phyloP scores from a whole-genome alignment of 495 filamentous ascomycete genomes.

The Penicillium manginii region DNA sequence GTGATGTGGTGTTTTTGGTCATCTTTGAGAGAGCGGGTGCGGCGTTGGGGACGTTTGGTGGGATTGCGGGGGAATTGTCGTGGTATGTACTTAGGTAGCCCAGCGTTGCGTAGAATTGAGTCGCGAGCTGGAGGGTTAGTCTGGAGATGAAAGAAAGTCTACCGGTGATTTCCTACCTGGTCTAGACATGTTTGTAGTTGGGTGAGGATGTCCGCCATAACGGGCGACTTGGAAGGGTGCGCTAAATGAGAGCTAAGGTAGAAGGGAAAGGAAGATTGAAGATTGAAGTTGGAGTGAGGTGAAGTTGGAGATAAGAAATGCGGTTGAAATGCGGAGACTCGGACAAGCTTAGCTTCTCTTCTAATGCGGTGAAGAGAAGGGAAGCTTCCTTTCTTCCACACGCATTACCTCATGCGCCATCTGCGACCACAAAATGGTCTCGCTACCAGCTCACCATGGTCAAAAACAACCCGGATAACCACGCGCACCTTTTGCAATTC shows the following conservation, averaged over 20 bases:
- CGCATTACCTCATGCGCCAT: constrained; percentile 25
- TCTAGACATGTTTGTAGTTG: constrained; percentile 95
- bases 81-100: constrained; percentile 84
- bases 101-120: constrained; percentile 85
- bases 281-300: neutral
- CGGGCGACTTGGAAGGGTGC: constrained; percentile 16
- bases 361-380: constrained; percentile 35
- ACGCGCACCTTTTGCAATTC: constrained; percentile 24
- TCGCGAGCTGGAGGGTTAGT: constrained; percentile 64
- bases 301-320: constrained; percentile 12
- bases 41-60: constrained; percentile 59
- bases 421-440: constrained; percentile 23
- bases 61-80: constrained; percentile 67
- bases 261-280: neutral
- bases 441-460: constrained; percentile 9
- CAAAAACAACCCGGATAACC: neutral
- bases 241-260: neutral
- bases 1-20: constrained; percentile 44
- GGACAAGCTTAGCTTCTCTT: too few relatives aligned
- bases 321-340: constrained; percentile 14
- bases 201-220: constrained; percentile 88
- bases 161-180: constrained; percentile 58
- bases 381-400: constrained; percentile 17
- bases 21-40: constrained; percentile 47
- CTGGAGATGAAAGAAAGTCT: constrained; percentile 9